Percentiles rank a stretch among this genome's conserved stretches.
Evolutionary conservation across 805 yeast genomes (phyloP).

Genomic region (Saccharomycopsis javanensis): DNA sequence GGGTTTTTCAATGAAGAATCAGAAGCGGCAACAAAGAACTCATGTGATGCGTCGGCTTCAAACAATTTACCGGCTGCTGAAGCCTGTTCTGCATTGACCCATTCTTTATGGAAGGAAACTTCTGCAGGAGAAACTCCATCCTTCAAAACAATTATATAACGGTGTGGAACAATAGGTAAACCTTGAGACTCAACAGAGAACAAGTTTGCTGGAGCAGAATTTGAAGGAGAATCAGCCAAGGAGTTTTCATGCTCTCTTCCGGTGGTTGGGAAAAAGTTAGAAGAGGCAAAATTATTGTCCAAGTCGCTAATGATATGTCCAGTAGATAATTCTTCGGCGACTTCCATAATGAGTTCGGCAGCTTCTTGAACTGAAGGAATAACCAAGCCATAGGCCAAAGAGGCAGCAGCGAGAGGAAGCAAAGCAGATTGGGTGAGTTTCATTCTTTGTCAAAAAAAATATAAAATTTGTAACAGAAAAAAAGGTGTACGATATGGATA

Average conservation of each 20-base stretch:
- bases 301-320: too few relatives aligned
- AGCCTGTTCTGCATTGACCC: slow-evolving; percentile 49
- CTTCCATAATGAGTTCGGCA: slow-evolving; percentile 5
- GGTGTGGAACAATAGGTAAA: slow-evolving; percentile 50
- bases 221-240: slow-evolving; percentile 18
- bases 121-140: slow-evolving; percentile 44
- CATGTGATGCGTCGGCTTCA: slow-evolving; percentile 27
- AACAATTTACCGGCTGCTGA: slow-evolving; percentile 31
- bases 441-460: slow-evolving; percentile 14
- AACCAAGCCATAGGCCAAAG: slow-evolving; percentile 44
- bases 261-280: not conserved
- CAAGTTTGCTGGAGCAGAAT: slow-evolving; percentile 34
- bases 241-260: not conserved
- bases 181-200: slow-evolving; percentile 35
- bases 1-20: slow-evolving; percentile 21
- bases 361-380: slow-evolving; percentile 44
- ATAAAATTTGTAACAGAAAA: not conserved
- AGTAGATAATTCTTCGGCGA: slow-evolving; percentile 12
- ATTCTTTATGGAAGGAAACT: slow-evolving; percentile 54
- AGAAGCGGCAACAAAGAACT: slow-evolving; percentile 30
- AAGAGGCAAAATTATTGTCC: not conserved
- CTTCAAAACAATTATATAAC: slow-evolving; percentile 82
- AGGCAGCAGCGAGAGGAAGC: slow-evolving; percentile 29
- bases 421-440: slow-evolving; percentile 22
- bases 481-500: not conserved